A percentile compares a stretch with the other conserved stretches of the same genome.
Conservation (phyloP, 495 filamentous ascomycete species). For the Tetracladium setigerum region DNA sequence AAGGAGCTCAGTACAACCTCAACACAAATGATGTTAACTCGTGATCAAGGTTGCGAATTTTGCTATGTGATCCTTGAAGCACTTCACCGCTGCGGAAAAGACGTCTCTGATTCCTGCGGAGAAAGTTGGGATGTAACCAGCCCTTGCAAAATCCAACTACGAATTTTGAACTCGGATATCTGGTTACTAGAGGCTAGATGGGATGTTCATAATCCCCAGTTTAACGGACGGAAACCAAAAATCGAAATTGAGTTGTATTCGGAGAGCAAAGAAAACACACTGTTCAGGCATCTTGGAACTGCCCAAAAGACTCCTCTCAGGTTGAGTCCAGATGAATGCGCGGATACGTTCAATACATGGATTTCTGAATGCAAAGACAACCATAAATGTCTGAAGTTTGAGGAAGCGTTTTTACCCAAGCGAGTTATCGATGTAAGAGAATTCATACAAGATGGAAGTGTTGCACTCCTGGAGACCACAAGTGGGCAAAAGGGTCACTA, state of each 20-base stretch:
- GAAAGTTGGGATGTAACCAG: not conserved
- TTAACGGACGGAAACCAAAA: not conserved
- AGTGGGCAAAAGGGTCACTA: slow-evolving; percentile 4
- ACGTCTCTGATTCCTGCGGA: not conserved
- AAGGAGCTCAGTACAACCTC: not conserved
- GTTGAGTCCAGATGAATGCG: not conserved
- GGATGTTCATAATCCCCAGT: not conserved
- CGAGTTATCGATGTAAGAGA: not conserved
- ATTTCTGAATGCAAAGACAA: not conserved
- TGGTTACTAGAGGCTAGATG: not conserved
- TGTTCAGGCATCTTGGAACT: not conserved
- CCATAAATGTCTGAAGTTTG: not conserved
- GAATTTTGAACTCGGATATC: not conserved
- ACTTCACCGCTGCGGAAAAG: not conserved
- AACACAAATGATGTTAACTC: not conserved
- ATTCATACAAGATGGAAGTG: not conserved
- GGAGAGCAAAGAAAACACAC: not conserved
- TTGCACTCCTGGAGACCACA: not conserved
- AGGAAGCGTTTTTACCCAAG: not conserved
- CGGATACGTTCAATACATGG: not conserved
- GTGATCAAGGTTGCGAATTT: not conserved
- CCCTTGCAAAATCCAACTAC: not conserved
- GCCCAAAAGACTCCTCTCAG: not conserved
- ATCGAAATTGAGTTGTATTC: not conserved
- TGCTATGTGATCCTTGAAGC: not conserved